Percentiles rank a stretch among this genome's conserved stretches.
These are phyloP conservation scores for Phialemoniopsis sp. DNA, from an alignment of 2,329 filamentous ascomycete species.

Conservation along the genomic window DNA sequence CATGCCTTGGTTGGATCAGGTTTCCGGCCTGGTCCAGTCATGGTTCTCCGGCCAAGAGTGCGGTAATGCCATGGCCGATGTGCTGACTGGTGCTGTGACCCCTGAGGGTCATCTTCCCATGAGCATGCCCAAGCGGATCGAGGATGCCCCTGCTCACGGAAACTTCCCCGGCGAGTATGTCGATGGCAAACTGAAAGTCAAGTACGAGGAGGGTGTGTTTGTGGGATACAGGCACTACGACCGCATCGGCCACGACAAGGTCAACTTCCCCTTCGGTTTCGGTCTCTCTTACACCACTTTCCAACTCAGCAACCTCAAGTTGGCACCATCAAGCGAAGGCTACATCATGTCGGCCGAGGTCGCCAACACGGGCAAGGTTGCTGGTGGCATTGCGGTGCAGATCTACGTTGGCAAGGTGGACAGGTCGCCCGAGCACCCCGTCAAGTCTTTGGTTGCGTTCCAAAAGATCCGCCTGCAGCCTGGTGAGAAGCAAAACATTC, in stretches of 20 bases:
- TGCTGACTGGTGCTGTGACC: slow-evolving; percentile 77
- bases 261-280: slow-evolving; percentile 51
- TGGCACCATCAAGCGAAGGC: slow-evolving; percentile 28
- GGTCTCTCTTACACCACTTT: slow-evolving; percentile 54
- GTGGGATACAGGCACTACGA: slow-evolving; percentile 54
- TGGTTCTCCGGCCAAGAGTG: slow-evolving; percentile 83
- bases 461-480: slow-evolving; percentile 36
- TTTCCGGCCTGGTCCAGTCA: slow-evolving; percentile 50
- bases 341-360: slow-evolving; percentile 29
- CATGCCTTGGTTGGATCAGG: slow-evolving; percentile 44
- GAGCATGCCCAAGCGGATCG: slow-evolving; percentile 66
- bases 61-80: slow-evolving; percentile 72
- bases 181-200: slow-evolving; percentile 52
- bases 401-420: slow-evolving; percentile 37
- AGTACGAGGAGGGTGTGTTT: slow-evolving; percentile 45
- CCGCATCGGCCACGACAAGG: slow-evolving; percentile 63
- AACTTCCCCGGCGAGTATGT: slow-evolving; percentile 65
- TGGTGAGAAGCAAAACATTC: too few relatives aligned
- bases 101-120: slow-evolving; percentile 75
- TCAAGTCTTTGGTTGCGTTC: slow-evolving; percentile 56
- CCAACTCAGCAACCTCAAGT: slow-evolving; percentile 31
- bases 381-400: slow-evolving; percentile 38
- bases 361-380: slow-evolving; percentile 31
- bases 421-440: slow-evolving; percentile 43
- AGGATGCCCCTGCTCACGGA: slow-evolving; percentile 67